Percentiles rank a stretch among this genome's conserved stretches.
Evolutionary conservation across 2,329 filamentous ascomycete species (phyloP).

Genomic region (Hypoxylon sp.): DNA sequence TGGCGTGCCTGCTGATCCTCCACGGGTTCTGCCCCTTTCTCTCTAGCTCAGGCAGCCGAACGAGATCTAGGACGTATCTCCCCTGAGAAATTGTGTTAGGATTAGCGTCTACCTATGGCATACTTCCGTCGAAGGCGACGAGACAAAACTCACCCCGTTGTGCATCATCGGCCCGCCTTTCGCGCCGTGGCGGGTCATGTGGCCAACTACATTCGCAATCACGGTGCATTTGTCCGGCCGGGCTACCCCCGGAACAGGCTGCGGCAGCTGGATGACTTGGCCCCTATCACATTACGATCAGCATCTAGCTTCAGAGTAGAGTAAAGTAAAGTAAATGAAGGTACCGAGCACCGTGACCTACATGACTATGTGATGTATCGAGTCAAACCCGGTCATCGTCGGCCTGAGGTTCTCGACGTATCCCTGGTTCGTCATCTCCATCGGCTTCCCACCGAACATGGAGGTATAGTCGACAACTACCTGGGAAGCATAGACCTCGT

Average conservation of each 20-base stretch:
- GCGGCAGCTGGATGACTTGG: conserved; percentile 39
- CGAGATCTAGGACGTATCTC: conserved; percentile 40
- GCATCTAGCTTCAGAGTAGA: background rate
- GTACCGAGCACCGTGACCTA: conserved; percentile 9
- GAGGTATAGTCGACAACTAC: conserved; percentile 45
- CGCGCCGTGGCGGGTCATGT: conserved; percentile 34
- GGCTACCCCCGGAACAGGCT: conserved; percentile 25
- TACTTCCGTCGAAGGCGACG: background rate
- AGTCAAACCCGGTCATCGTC: conserved; percentile 33
- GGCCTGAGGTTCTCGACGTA: conserved; percentile 34
- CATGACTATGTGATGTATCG: conserved; percentile 40
- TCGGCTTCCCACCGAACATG: conserved; percentile 41
- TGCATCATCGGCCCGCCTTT: conserved; percentile 39
- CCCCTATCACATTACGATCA: conserved; percentile 15
- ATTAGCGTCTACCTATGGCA: background rate
- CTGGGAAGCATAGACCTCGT: conserved; percentile 42
- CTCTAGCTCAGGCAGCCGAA: conserved; percentile 40
- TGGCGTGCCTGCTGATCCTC: conserved; percentile 41
- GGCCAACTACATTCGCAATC: conserved; percentile 35
- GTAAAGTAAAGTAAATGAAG: no score
- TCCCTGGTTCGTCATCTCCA: conserved; percentile 25
- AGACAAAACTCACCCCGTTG: conserved; percentile 40
- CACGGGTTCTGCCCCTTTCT: conserved; percentile 43
- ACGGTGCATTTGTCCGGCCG: conserved; percentile 38
- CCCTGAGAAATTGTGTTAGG: conserved; percentile 25